Base-by-base conservation (phyloP, 1,284 basidiomycete genomes). In the Filobasidium uniguttulatum region DNA sequence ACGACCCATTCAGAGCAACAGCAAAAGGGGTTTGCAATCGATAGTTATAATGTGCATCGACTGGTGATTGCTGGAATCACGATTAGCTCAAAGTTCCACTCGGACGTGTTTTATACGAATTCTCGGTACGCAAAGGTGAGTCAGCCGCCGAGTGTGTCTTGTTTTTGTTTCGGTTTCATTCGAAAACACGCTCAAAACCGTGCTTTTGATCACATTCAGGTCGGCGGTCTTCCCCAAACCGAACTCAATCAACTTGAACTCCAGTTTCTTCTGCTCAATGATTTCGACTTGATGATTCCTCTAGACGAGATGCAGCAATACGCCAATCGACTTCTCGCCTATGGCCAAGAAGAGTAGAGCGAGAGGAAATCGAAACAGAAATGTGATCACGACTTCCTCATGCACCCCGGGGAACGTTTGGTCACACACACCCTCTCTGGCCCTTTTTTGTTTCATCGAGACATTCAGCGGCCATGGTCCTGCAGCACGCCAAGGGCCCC, bases 51-150 rank as follows among this genome's bases (percentile, higher is more conserved):
- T 63, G 85, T 98, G 23, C 93, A 98, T 69, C 78, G 89, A 28
- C 73, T 98, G 40, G 85, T 98, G 61, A 97, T 98, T 58, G 91
- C 93, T 1, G 93, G 93, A 3, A 85, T 98, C 23, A 97, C 93
- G 2, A 93, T 98, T 8, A 91, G 93, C 17, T 90, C 85, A 73
- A 98, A 98, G 69, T 98, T 98, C 68, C 97, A 97, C 67, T 89
- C 85, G 54, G 93, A 98, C 67, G 90, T 98, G 9, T 98, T 98
- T 63, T 97, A 98, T 71, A 97, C 93, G n/a, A 98, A 98, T 63
- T 96, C 91, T 26, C 77, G 93, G 31, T 98, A 98, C 66, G 93
- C 93, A 52, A 98, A 97, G 79, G 90, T 91, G 55, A 48, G 80
- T 73, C 48, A 12, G 29, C 8, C 22, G 14, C n/a, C n/a, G n/a